Conservation (phyloP, 1,284 basidiomycete genomes). For the Schizophyllum commune region DNA sequence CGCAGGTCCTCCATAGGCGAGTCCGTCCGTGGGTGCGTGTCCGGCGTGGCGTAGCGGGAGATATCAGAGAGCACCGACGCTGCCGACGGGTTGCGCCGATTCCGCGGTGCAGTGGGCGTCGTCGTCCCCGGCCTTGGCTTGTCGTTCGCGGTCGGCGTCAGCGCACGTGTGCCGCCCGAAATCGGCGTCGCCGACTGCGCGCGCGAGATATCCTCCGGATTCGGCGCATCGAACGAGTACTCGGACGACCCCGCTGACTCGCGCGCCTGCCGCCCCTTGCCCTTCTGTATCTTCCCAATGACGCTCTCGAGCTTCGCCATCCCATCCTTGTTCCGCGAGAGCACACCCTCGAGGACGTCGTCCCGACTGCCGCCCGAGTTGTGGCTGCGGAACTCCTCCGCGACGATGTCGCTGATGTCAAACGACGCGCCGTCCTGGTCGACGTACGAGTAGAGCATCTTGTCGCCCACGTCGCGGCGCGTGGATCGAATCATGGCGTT, state of each 20-base stretch:
- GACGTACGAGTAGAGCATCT: slow-evolving; percentile 87
- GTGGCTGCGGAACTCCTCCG: slow-evolving; percentile 69
- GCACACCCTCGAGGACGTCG: slow-evolving; percentile 62
- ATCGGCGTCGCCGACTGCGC: slow-evolving; percentile 35
- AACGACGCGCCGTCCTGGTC: slow-evolving; percentile 80
- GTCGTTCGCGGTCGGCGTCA: slow-evolving; percentile 21
- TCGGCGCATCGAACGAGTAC: slow-evolving; percentile 39
- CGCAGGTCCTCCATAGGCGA: slow-evolving; percentile 9
- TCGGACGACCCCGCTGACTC: slow-evolving; percentile 43
- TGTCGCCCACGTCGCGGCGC: slow-evolving; percentile 58
- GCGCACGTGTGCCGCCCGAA: slow-evolving; percentile 22
- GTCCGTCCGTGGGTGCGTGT: slow-evolving; percentile 22
- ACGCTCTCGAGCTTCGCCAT: slow-evolving; percentile 73
- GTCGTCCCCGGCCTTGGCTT: slow-evolving; percentile 30
- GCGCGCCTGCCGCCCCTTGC: slow-evolving; percentile 18
- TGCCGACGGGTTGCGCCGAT: slow-evolving; percentile 51
- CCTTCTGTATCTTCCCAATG: slow-evolving; percentile 58
- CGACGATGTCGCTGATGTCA: slow-evolving; percentile 89
- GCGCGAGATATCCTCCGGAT: slow-evolving; percentile 5
- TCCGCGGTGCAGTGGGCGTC: slow-evolving; percentile 22
- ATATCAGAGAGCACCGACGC: slow-evolving; percentile 59
- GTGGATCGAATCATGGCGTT: slow-evolving; percentile 82
- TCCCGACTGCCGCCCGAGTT: slow-evolving; percentile 28
- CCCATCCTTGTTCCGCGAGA: slow-evolving; percentile 46
- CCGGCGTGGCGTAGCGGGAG: slow-evolving; percentile 47